Percentiles rank a stretch among this genome's conserved stretches.
Conservation (phyloP, 176 grass and related monocot species). For the Lolium multiflorum region DNA sequence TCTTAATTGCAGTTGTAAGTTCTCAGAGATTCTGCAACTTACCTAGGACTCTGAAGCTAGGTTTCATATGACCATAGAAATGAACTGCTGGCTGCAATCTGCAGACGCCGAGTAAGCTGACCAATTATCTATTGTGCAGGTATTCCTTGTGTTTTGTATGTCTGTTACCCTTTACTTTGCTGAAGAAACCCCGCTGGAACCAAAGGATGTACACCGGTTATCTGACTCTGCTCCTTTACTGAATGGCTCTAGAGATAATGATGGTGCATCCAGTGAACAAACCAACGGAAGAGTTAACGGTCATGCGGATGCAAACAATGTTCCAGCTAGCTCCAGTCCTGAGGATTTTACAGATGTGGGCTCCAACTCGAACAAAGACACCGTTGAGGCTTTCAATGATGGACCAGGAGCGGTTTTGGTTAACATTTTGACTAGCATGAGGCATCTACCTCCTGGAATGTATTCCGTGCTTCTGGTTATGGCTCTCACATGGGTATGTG, state of each 20-base stretch:
- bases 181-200: constrained; percentile 81
- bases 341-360: constrained; percentile 47
- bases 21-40: constrained; percentile 37
- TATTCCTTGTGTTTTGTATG: constrained; percentile 92
- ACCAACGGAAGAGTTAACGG: constrained; percentile 54
- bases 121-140: constrained; percentile 55
- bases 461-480: constrained; percentile 96
- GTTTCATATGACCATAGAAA: neutral
- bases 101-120: constrained; percentile 33
- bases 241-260: constrained; percentile 62
- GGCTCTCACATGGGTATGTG: constrained; percentile 94
- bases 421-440: constrained; percentile 95
- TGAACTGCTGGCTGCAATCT: neutral
- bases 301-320: constrained; percentile 41
- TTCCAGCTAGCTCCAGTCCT: constrained; percentile 39
- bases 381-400: constrained; percentile 72
- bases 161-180: constrained; percentile 95
- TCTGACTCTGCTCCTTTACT: constrained; percentile 95
- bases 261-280: constrained; percentile 47
- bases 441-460: constrained; percentile 92
- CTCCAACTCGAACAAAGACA: constrained; percentile 46
- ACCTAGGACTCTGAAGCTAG: constrained; percentile 24
- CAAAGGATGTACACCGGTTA: constrained; percentile 44
- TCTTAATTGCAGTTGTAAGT: constrained; percentile 97
- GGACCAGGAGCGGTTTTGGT: constrained; percentile 92